A percentile compares a stretch with the other conserved stretches of the same genome.
phyloP scores from a whole-genome alignment of 2,329 filamentous ascomycete genomes.

The Colletotrichum destructivum region DNA sequence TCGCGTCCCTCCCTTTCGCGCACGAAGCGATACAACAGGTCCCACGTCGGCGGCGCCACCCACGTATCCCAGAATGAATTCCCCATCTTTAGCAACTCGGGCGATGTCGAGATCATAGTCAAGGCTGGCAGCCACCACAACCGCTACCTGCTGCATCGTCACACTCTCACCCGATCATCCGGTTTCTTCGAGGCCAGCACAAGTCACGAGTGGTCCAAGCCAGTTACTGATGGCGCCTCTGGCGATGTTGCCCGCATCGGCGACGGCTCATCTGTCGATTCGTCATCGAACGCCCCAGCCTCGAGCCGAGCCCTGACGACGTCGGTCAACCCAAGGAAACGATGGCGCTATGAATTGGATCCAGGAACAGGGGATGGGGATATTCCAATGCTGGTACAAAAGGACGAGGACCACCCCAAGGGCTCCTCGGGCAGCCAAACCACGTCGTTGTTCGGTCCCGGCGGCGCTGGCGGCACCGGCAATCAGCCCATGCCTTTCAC shows the following conservation, averaged over 20 bases:
- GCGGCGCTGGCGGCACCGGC: constrained; percentile 4
- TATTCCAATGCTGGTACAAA: constrained; percentile 90
- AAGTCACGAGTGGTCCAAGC: constrained; percentile 80
- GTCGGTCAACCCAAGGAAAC: constrained; percentile 60
- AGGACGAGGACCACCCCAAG: constrained; percentile 62
- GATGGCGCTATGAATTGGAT: constrained; percentile 93
- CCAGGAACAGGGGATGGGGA: constrained; percentile 80
- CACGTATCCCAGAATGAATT: constrained; percentile 90
- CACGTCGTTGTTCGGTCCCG: constrained; percentile 70
- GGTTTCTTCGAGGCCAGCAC: constrained; percentile 94
- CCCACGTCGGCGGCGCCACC: constrained; percentile 80
- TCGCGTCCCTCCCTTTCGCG: constrained; percentile 73
- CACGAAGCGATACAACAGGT: constrained; percentile 82
- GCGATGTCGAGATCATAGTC: constrained; percentile 92
- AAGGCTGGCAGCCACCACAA: constrained; percentile 80
- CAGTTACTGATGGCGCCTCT: constrained; percentile 51
- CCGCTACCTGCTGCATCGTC: constrained; percentile 87
- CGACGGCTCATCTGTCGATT: constrained; percentile 56
- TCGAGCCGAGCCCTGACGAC: constrained; percentile 45
- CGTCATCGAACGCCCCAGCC: constrained; percentile 28
- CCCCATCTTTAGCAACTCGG: constrained; percentile 89
- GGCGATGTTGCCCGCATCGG: constrained; percentile 69
- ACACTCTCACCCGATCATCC: constrained; percentile 91
- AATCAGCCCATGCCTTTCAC: constrained; percentile 41
- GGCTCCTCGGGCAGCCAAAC: constrained; percentile 39